Conservation (phyloP, 1,284 basidiomycete genomes). For the Tylopilus orsonianus region DNA sequence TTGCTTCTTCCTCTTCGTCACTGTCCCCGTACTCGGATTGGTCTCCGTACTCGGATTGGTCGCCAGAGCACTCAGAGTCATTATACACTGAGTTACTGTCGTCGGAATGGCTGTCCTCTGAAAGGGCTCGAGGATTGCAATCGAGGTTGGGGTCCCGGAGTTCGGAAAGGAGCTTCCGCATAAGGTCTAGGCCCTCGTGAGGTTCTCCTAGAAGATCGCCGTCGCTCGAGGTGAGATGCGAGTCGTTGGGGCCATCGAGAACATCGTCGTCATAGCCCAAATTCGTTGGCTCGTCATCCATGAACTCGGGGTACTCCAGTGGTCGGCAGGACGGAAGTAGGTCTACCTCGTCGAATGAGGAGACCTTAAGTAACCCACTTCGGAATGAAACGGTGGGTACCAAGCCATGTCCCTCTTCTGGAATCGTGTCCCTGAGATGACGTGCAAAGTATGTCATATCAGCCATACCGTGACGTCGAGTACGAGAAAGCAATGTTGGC, state of each 20-base stretch:
- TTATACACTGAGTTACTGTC: not conserved
- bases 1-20: not conserved
- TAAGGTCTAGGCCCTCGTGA: slow-evolving; percentile 7
- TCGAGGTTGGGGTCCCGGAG: slow-evolving; percentile 18
- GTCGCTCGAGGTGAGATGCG: not conserved
- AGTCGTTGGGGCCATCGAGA: not conserved
- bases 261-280: too few species aligned
- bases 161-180: slow-evolving; percentile 20
- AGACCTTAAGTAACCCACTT: not conserved
- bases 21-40: not conserved
- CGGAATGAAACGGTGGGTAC: not conserved
- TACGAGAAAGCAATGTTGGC: not conserved
- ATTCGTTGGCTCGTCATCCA: not conserved
- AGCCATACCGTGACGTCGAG: slow-evolving; percentile 18
- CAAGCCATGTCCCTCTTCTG: not conserved
- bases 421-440: slow-evolving; percentile 1
- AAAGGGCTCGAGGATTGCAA: slow-evolving; percentile 6
- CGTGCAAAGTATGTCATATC: slow-evolving; percentile 11
- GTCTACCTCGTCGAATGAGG: not conserved
- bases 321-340: not conserved
- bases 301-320: not conserved
- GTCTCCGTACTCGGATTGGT: too few species aligned
- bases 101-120: slow-evolving; percentile 7
- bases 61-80: not conserved
- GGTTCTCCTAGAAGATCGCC: not conserved